Base-by-base conservation (phyloP, 768 basidiomycete species). In the Lentinula lateritia region DNA sequence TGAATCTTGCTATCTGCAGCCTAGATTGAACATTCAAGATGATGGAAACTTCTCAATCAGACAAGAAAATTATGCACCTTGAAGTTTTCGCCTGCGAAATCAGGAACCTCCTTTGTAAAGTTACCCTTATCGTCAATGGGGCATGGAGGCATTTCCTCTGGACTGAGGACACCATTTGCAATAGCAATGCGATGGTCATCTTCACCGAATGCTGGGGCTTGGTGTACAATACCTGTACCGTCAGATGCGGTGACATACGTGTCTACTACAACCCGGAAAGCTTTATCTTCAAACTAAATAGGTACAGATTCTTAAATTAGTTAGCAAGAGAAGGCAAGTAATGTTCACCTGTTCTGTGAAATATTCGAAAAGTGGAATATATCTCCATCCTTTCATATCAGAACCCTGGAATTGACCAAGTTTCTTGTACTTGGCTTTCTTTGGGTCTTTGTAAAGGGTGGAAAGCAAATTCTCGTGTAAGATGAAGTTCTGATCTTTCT, bases 161-260 rank as follows among this genome's bases (percentile, higher is more conserved):
- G 78, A 28, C 80, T 80, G n/a, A 98, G 72, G 57, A 98, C 84
- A 18, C 89, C 92, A 68, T 96, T 83, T 3, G 86, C 85, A 63
- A 96, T 81, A 32, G 92, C 89, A 67, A 99, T 85, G 58, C 97
- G 91, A 73, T 98, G 93, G 82, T 99, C 97, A 68, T 99, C 97
- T 72, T 98, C 96, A 78, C 97, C 97, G 69, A 97, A 98, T 0
- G 90, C 95, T 2, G 97, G 97, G 2, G 97, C 94, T 76, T 99
- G 97, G 72, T 99, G 97, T 35, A 99, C 97, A 68, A 98, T 95
- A 68, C 97, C 97, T 34, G 97, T 99, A 70, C 97, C 97, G 62
- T 94, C 92, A 15, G 86, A 83, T 66, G 89, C 90, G 3, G 93
- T 96, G 52, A 99, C 96, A 71, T 99, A 99, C 0, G 88, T 88